Evolutionary conservation across 2,329 filamentous ascomycete genomes (phyloP).

Genomic region (Aureobasidium sp.): DNA sequence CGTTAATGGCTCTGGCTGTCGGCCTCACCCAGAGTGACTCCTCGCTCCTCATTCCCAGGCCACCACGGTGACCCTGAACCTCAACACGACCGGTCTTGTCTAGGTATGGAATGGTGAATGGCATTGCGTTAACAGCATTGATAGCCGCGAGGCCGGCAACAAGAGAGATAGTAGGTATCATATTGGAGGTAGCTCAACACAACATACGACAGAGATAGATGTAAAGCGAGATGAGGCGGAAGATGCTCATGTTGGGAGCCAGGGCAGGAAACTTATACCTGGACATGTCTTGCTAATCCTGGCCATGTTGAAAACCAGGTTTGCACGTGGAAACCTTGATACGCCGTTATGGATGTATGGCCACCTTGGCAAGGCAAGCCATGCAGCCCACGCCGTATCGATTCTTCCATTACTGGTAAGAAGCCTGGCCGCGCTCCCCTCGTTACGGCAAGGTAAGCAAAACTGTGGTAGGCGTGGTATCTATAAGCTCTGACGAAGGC

Average conservation of each 20-base stretch:
- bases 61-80: neutral
- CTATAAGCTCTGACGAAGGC: neutral
- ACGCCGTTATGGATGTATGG: neutral
- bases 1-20: too few species aligned
- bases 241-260: neutral
- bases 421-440: neutral
- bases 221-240: too few species aligned
- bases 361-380: neutral
- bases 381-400: neutral
- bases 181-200: neutral
- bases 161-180: neutral
- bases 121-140: neutral
- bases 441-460: too few species aligned
- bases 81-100: neutral
- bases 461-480: neutral
- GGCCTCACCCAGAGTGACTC: constrained; percentile 5
- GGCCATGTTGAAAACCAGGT: neutral
- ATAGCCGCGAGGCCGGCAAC: neutral
- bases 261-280: neutral
- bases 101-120: neutral
- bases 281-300: neutral
- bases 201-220: too few species aligned
- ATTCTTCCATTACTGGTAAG: neutral
- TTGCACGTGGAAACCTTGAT: neutral
- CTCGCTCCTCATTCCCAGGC: neutral